phyloP scores from a whole-genome alignment of 345 rosid genomes.

The Citrus reticulata region DNA sequence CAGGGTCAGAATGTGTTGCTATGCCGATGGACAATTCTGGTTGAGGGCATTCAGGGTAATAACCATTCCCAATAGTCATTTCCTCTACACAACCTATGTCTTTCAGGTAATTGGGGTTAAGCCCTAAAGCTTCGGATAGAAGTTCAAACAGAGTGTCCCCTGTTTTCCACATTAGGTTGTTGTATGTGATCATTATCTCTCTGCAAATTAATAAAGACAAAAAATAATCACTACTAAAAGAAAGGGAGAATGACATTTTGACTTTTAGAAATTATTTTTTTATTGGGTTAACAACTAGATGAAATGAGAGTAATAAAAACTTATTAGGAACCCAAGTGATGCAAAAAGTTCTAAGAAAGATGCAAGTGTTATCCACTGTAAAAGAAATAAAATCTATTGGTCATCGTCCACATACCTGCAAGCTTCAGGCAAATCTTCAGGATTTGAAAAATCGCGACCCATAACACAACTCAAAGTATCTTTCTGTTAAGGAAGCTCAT shows the following conservation, averaged over 20 bases:
- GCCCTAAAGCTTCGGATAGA: constrained; percentile 17
- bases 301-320: too few species aligned
- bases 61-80: constrained; percentile 16
- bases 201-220: background rate
- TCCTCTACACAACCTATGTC: constrained; percentile 25
- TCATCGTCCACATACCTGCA: background rate
- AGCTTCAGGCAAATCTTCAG: background rate
- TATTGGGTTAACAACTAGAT: too few species aligned
- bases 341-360: too few species aligned
- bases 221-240: background rate
- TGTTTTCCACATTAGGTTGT: background rate
- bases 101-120: constrained; percentile 13
- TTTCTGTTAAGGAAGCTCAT: background rate
- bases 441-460: background rate
- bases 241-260: background rate
- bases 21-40: constrained; percentile 36
- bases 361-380: too few species aligned
- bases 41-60: constrained; percentile 40
- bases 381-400: too few species aligned
- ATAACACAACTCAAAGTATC: background rate
- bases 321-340: too few species aligned
- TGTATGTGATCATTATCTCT: background rate
- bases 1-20: constrained; percentile 24
- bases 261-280: too few species aligned
- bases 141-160: background rate